Evolutionary conservation across 305 asterid species (phyloP), one percentile per base, ranked within the genome.

Genomic region (Caryopteris hybrid): DNA sequence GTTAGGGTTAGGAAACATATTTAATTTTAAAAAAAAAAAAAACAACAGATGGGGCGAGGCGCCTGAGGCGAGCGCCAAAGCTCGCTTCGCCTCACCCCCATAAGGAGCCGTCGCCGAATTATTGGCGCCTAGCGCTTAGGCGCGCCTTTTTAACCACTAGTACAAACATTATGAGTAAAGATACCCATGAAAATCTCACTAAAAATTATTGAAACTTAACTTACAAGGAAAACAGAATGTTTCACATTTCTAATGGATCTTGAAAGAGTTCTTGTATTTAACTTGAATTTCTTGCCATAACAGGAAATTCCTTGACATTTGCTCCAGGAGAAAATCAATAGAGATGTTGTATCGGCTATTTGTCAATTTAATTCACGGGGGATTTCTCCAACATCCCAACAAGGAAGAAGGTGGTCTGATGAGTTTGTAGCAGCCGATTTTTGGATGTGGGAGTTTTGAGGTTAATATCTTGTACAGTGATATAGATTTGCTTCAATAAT

Each of bases 391-490:
- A n/a, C n/a, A n/a, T n/a, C 48, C 54, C 47, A 25, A 42, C 20
- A 13, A 41, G 59, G 61, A 34, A 56, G 38, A 2, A 25, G 6
- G 42, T 4, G 14, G 34, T 7, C 22, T 2, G 23, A 13, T 58
- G 36, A 41, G 11, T 39, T n/a, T 51, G 31, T 33, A 8, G 16
- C 17, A 25, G n/a, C n/a, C 17, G 33, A 31, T 12, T 65, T 36
- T 61, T 70, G 65, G 23, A 33, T 50, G 67, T 29, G 46, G 60
- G 20, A 61, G 52, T 52, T 65, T 71, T 61, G 54, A 70, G 20
- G 60, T 43, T 23, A 66, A 23, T 20, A 61, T 57, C 62, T 67
- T 76, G 75, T 55, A 67, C 43, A 52, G 69, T 47, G 38, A 13
- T 17, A 54, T 16, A 8, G 4, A 57, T 75, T 57, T 25, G 20